Evolutionary conservation across 495 filamentous ascomycete species (phyloP), one percentile per base, ranked within the genome.

Genomic region (Trichoderma erinaceum): DNA sequence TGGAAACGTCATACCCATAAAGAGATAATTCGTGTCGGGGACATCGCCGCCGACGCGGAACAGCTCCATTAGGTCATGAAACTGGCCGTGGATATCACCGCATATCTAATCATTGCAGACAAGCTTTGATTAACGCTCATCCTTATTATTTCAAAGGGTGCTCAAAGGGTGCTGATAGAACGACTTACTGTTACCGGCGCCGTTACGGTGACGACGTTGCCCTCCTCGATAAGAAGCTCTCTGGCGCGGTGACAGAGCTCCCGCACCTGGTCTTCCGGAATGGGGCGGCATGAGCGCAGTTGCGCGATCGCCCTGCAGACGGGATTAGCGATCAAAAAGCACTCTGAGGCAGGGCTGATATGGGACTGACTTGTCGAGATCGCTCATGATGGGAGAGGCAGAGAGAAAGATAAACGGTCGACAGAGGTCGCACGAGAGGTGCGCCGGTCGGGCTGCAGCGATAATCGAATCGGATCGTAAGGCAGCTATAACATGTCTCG

Each of bases 11-110:
- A 38, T 79, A 88, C 86, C 93, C 93, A 97, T 97, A 80, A 99
- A 99, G 0, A 99, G 87, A 77, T 99, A 99, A 75, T 97, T 97
- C 25, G 95, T 99, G 73, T 99, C 95, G 21, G 95, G 95, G 2
- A 95, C 91, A 73, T 96, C 92, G 44, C 95, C 95, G 67, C 95
- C 95, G 16, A 98, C 93, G 63, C 93, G 87, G 77, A 99, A 99
- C 21, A 99, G 85, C 79, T 99, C 95, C 95, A 99, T 99, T 72
- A 99, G 76, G 74, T 99, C 95, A 77, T 99, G 95, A 74, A 99
- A 99, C 75, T 99, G 95, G 69, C 95, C 95, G 73, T 99, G 94
- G 70, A 99, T 99, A 74, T 99, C 95, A 65, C 95, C 95, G 76
- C 95, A 99, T 86, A 99, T 97, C 88, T 88, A 38, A 61, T 21